Evolutionary conservation across 805 yeast genomes (phyloP), one percentile per base, ranked within the genome.

Genomic region (Scheffersomyces stipitis): DNA sequence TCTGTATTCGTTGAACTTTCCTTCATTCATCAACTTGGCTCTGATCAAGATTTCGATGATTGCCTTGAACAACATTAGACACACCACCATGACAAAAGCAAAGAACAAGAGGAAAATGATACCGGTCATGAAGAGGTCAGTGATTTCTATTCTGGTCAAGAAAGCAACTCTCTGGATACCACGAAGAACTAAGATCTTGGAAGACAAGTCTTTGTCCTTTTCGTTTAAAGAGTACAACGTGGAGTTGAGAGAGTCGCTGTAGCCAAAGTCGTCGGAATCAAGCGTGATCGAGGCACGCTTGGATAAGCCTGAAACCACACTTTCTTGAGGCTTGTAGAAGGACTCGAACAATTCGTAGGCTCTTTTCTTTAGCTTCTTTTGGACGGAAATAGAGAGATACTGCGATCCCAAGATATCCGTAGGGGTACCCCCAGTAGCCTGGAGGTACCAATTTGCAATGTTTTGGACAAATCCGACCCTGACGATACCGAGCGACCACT

Each of bases 401-500:
- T 73, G 60, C 52, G 88, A 80, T 5, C 75, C 65, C 29, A 91
- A 63, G 26, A 88, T 78, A 28, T 85, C 86, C 3, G 96, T 83
- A 1, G 95, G 80, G 13, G 7, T 17, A 39, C 99, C 99, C 26
- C 96, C 96, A 1, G 99, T 93, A 5, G 96, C 70, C 65, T 91
- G 96, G 35, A 91, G 82, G 60, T 91, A 91, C 99, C 99, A 91
- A 58, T 83, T 78, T 46, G 93, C 83, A 44, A 88, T 85, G 29
- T 71, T 60, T 60, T 90, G 96, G 78, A 91, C 83, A 53, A 89
- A 86, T 10, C 64, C 61, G 5, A 81, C 78, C 36, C 76, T 75
- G 51, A 93, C 86, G 46, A 91, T 82, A 31, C 99, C 99, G 77
- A 91, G 77, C 1, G 97, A 81, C 98, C 98, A 91, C 62, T 80